Percentiles rank a stretch among this genome's conserved stretches.
phyloP scores from a whole-genome alignment of 2,329 filamentous ascomycete genomes.

The Sporothrix schenckii region DNA sequence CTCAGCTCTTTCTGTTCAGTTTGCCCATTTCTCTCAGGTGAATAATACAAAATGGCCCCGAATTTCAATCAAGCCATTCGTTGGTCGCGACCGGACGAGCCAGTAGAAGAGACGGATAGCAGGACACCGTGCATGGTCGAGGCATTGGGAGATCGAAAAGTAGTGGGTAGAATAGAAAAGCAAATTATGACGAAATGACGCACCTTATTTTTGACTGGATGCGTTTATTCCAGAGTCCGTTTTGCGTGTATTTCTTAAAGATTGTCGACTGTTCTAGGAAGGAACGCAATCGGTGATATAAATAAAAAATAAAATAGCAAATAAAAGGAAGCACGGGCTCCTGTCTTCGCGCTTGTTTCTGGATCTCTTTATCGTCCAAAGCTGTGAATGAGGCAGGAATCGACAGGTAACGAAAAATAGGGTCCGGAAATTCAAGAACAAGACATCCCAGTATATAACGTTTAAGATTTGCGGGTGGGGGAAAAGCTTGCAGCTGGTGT shows the following conservation, averaged over 20 bases:
- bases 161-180: slow-evolving; percentile 5
- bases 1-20: slow-evolving; percentile 24
- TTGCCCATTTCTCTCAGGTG: slow-evolving; percentile 4
- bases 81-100: slow-evolving; percentile 21
- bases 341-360: not conserved
- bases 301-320: not conserved
- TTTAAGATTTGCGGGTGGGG: slow-evolving; percentile 22
- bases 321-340: slow-evolving; percentile 4
- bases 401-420: slow-evolving; percentile 14
- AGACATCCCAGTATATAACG: slow-evolving; percentile 29
- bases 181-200: slow-evolving; percentile 26
- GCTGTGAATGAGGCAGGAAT: slow-evolving; percentile 11
- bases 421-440: slow-evolving; percentile 22
- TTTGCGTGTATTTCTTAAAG: not conserved
- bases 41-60: slow-evolving; percentile 10
- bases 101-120: slow-evolving; percentile 11
- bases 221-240: not conserved
- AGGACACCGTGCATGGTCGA: slow-evolving; percentile 12
- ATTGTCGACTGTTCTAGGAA: not conserved
- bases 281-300: not conserved
- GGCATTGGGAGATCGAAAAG: slow-evolving; percentile 8
- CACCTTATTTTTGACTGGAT: slow-evolving; percentile 16
- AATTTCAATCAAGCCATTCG: slow-evolving; percentile 1
- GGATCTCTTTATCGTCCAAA: not conserved
- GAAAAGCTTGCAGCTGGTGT: slow-evolving; percentile 8